A percentile compares a stretch with the other conserved stretches of the same genome.
Conservation (phyloP, 345 rosid species). For the Schrenkiella parvula region DNA sequence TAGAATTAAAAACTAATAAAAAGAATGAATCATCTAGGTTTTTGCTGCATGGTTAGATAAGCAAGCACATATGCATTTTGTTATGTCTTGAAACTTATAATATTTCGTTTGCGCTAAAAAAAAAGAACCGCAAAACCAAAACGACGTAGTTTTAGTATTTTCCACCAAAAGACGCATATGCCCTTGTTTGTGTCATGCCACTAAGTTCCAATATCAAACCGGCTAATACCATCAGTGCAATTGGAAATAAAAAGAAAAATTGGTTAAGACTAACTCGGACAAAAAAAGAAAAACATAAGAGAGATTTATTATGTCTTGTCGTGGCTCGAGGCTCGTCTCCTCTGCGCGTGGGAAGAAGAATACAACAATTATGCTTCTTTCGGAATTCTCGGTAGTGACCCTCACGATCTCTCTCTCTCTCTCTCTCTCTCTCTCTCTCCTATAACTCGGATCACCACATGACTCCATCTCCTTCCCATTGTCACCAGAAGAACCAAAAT, state of each 20-base stretch:
- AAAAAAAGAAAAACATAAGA: neutral
- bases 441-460: constrained; percentile 68
- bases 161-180: too few relatives aligned
- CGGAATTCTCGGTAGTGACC: constrained; percentile 25
- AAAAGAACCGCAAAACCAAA: too few relatives aligned
- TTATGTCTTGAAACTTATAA: too few relatives aligned
- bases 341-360: constrained; percentile 34
- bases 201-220: neutral
- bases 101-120: too few relatives aligned
- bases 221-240: neutral
- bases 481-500: constrained; percentile 24
- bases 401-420: constrained; percentile 31
- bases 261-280: neutral
- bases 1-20: too few relatives aligned
- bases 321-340: constrained; percentile 25
- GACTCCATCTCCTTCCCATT: constrained; percentile 37
- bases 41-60: too few relatives aligned
- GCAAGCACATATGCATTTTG: too few relatives aligned
- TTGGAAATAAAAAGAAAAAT: neutral
- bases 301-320: constrained; percentile 14
- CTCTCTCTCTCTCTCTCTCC: constrained; percentile 16
- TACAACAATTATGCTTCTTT: constrained; percentile 10
- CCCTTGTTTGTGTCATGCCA: neutral
- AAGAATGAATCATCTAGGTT: too few relatives aligned
- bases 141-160: too few relatives aligned